These are phyloP conservation scores for Monosporascus sp. DNA, from an alignment of 2,329 filamentous ascomycete genomes.

Conservation along the genomic window DNA sequence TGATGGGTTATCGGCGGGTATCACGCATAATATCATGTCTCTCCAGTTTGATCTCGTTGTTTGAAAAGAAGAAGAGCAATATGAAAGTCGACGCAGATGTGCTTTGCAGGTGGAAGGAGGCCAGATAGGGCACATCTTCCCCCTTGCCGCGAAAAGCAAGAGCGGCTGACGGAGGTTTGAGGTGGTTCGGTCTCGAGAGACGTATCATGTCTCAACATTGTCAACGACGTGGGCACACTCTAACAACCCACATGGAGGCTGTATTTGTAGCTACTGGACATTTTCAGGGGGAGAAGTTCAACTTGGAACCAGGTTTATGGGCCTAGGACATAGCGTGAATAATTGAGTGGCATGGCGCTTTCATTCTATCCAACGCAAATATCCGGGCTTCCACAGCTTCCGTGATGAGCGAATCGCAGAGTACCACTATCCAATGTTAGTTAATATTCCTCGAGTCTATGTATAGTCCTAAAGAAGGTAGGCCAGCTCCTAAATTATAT, in stretches of 20 bases:
- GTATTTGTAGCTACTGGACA: neutral
- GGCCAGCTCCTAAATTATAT: too few species aligned
- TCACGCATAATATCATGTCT: neutral
- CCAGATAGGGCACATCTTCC: neutral
- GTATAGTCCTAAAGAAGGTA: too few species aligned
- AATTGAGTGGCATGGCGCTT: too few species aligned
- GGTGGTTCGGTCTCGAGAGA: neutral
- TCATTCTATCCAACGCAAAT: too few species aligned
- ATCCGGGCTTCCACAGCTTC: too few species aligned
- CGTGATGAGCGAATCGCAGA: too few species aligned
- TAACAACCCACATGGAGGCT: neutral
- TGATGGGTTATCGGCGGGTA: neutral
- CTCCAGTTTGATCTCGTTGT: neutral
- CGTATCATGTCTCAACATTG: neutral
- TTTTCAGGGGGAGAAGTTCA: neutral
- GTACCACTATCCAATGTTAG: too few species aligned
- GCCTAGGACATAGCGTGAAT: too few species aligned
- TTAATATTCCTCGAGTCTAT: too few species aligned
- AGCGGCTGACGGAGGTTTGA: neutral
- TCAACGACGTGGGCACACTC: neutral
- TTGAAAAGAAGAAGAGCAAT: neutral
- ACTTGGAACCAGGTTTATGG: neutral
- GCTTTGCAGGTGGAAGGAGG: neutral
- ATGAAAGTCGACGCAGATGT: neutral
- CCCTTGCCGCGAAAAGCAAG: neutral